phyloP scores from a whole-genome alignment of 31 red algal genomes.

The Asparagopsis taxiformis region DNA sequence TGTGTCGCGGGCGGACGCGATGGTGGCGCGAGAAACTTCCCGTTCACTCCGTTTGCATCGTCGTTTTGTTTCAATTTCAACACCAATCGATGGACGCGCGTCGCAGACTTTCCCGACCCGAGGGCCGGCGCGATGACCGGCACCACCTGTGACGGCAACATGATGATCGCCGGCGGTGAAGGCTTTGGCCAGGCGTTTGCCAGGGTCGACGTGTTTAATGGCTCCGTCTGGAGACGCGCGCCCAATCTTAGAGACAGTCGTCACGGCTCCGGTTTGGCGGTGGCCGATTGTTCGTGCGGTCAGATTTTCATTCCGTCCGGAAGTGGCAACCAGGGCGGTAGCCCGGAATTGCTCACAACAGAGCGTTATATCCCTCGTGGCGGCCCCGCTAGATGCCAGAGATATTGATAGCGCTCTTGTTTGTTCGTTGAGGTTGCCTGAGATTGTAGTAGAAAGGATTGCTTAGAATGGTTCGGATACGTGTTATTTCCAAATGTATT shows the following conservation, averaged over 20 bases:
- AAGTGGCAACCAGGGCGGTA: constrained; percentile 44
- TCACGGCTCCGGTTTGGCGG: constrained; percentile 7
- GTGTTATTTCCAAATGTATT: no score
- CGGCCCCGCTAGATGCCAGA: no score
- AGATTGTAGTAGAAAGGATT: no score
- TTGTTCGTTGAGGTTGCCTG: no score
- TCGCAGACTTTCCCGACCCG: neutral
- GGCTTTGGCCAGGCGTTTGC: constrained; percentile 1
- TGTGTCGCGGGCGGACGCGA: constrained; percentile 37
- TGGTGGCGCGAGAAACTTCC: neutral
- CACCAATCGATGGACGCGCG: neutral
- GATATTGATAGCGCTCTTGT: no score
- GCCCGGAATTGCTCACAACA: constrained; percentile 41
- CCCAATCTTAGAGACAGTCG: neutral
- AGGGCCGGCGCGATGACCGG: constrained; percentile 1
- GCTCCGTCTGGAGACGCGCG: neutral
- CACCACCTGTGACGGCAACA: constrained; percentile 7
- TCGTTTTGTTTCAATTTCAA: constrained; percentile 11
- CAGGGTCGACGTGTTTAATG: constrained; percentile 24
- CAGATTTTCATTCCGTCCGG: constrained; percentile 45
- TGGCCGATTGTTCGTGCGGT: constrained; percentile 6
- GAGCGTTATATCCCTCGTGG: constrained; percentile 49
- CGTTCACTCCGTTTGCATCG: neutral
- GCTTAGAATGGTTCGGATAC: no score
- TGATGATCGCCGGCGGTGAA: constrained; percentile 32